Base-by-base conservation (phyloP, 2,329 filamentous ascomycete species). In the Berkeleyomyces rouxiae region DNA sequence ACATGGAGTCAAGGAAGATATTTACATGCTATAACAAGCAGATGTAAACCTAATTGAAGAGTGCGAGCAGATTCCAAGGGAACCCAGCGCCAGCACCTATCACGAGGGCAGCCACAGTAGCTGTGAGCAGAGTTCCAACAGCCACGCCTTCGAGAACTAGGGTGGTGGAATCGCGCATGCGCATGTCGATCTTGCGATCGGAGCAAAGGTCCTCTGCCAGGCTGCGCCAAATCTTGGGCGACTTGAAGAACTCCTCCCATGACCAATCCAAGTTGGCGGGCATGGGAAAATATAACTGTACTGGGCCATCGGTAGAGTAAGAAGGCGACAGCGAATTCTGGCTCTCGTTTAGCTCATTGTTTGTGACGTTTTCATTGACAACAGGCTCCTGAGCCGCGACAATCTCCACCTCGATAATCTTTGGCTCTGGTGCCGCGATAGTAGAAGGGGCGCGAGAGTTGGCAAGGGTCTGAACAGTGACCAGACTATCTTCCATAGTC, bases 111-210 rank as follows among this genome's bases (percentile, higher is more conserved):
- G 57, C 57, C 9, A 65, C 36, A 4, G 61, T 40, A 2, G 55
- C 63, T 33, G 60, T 65, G 13, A 65, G 10, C 37, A 82, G 77
- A 6, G 81, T 83, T 62, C 63, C 63, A 62, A 62, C 51, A 5
- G 63, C 63, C 57, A 62, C 42, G 5, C 86, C 81, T 72, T 90
- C 82, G 43, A 89, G 73, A 58, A 81, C 84, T 67, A 88, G 75
- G n/a, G 85, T 72, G 2, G 87, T 88, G 40, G 86, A 74, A 68
- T 91, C 87, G 61, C 82, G 79, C 76, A 88, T 87, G 51, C 81
- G 80, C 65, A 89, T 69, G 58, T 79, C 76, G 68, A 90, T 75
- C 65, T 74, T 74, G 67, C 83, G 77, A 63, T 89, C 83, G n/a
- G 63, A 65, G 11, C 31, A 55, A 47, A 65, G 43, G 44, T 65